Percentiles rank a stretch among this genome's conserved stretches.
phyloP scores from a whole-genome alignment of 257 asterid genomes.

The Coffea canephora region DNA sequence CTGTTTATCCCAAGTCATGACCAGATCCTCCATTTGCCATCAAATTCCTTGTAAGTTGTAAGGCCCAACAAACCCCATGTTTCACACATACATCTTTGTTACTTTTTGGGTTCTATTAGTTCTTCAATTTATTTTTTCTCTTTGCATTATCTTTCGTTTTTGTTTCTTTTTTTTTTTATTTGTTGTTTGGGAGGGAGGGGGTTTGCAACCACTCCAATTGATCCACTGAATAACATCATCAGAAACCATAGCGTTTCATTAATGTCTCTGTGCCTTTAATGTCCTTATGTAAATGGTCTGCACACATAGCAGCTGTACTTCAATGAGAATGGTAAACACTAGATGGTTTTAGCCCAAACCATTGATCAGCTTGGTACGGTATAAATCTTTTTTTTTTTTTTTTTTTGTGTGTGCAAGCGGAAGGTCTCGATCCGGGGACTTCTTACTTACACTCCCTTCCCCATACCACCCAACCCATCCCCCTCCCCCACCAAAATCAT shows the following conservation, averaged over 20 bases:
- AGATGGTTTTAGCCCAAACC: no score
- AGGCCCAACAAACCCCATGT: neutral
- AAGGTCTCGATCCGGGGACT: no score
- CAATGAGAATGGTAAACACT: neutral
- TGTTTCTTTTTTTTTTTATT: no score
- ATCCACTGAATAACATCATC: neutral
- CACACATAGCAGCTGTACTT: neutral
- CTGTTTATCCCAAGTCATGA: neutral
- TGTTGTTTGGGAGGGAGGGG: neutral
- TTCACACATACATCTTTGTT: neutral
- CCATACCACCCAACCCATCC: no score
- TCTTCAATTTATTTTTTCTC: neutral
- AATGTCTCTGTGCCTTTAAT: neutral
- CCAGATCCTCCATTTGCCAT: conserved; percentile 2
- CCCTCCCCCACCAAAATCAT: neutral
- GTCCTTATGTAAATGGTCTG: neutral
- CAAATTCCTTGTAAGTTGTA: neutral
- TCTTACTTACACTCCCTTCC: no score
- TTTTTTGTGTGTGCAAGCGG: no score
- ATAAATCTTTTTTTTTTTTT: no score
- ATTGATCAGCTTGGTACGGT: neutral
- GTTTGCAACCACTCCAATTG: neutral
- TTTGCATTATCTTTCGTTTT: no score
- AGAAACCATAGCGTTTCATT: neutral
- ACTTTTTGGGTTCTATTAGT: neutral